phyloP scores from a whole-genome alignment of 164 flowering plant species.

The Macadamia integrifolia region DNA sequence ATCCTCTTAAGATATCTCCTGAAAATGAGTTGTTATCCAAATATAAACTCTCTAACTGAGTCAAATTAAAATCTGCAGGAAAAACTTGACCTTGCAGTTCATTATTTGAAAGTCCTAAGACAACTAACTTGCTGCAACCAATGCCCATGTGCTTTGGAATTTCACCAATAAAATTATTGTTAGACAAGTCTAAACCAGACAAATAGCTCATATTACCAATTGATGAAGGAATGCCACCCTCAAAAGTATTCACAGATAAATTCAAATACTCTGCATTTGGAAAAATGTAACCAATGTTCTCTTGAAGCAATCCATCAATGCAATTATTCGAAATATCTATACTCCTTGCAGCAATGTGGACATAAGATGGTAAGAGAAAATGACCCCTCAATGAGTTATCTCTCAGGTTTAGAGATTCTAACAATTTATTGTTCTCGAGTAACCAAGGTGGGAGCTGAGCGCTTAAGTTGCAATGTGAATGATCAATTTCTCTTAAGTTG shows the following conservation, averaged over 20 bases:
- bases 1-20: neutral
- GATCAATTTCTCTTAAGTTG: constrained; percentile 2
- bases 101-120: constrained; percentile 5
- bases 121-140: neutral
- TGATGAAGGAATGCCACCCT: neutral
- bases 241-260: neutral
- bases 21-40: constrained; percentile 2
- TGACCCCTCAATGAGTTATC: neutral
- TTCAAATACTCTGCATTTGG: neutral
- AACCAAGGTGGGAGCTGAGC: constrained; percentile 6
- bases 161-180: constrained; percentile 1
- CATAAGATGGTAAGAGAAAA: neutral
- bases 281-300: neutral
- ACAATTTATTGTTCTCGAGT: neutral
- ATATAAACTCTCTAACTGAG: neutral
- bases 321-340: neutral
- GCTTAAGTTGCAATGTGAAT: constrained; percentile 3
- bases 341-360: no score
- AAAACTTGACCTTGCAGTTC: neutral
- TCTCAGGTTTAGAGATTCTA: neutral
- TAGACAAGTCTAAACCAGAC: neutral
- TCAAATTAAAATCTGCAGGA: neutral
- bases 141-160: neutral
- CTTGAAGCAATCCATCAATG: neutral
- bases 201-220: neutral